These are phyloP conservation scores for Candida broadrunensis DNA, from an alignment of 805 yeast genomes.

Conservation along the genomic window DNA sequence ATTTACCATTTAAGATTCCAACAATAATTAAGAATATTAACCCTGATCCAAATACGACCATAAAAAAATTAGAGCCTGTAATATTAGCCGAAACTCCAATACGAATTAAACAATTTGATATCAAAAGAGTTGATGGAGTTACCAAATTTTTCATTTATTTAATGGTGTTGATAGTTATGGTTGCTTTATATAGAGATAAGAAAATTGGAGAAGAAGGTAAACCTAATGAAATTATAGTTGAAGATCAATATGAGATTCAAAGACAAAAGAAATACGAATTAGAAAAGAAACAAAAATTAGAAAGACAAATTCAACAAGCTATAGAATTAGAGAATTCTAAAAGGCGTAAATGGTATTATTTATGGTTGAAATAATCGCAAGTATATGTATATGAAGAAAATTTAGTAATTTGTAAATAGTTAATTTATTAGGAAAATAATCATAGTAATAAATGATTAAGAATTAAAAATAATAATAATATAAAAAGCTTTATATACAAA, in stretches of 20 bases:
- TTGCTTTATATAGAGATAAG: slow-evolving; percentile 58
- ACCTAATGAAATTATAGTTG: slow-evolving; percentile 37
- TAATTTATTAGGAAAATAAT: not conserved
- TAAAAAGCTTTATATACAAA: not conserved
- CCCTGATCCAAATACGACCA: slow-evolving; percentile 22
- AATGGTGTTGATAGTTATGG: slow-evolving; percentile 43
- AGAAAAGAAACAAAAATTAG: slow-evolving; percentile 13
- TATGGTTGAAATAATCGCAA: slow-evolving; percentile 46
- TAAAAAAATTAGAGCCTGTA: slow-evolving; percentile 36
- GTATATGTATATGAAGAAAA: too few relatives aligned
- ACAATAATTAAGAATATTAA: slow-evolving; percentile 20
- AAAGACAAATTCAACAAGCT: slow-evolving; percentile 11
- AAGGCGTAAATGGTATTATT: slow-evolving; percentile 47
- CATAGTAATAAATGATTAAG: not conserved
- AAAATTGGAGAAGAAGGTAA: slow-evolving; percentile 42
- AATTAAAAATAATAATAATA: too few relatives aligned
- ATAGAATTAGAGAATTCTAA: slow-evolving; percentile 7
- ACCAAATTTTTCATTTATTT: slow-evolving; percentile 53
- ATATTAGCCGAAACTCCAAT: slow-evolving; percentile 40
- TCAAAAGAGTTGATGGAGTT: slow-evolving; percentile 53
- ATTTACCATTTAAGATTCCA: slow-evolving; percentile 55
- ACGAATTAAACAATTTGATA: slow-evolving; percentile 45
- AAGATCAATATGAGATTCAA: slow-evolving; percentile 34
- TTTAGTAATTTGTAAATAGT: slow-evolving; percentile 1
- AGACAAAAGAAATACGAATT: slow-evolving; percentile 18